Evolutionary conservation across 23 red algal species (phyloP).

Genomic region (Cyanidium caldarium): DNA sequence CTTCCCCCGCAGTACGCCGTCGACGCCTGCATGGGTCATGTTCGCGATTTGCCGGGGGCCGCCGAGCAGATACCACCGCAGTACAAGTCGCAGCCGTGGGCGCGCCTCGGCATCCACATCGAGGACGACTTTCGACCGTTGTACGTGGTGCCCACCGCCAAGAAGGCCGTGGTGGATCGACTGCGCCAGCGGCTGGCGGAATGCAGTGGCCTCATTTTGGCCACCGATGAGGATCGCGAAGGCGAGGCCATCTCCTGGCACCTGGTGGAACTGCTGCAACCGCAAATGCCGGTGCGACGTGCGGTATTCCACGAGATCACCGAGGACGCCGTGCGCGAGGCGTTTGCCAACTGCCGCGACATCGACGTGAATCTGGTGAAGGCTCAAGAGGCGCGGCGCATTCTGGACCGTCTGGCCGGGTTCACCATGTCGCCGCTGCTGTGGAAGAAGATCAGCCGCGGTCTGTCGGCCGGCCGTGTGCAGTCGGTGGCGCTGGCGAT

Average conservation of each 20-base stretch:
- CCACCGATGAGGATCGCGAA: constrained; percentile 94
- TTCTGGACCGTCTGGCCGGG: constrained; percentile 83
- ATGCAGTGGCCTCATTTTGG: constrained; percentile 54
- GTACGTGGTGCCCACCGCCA: constrained; percentile 55
- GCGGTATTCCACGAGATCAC: constrained; percentile 99
- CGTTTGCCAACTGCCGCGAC: constrained; percentile 50
- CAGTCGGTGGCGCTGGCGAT: constrained; percentile 77
- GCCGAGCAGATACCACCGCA: constrained; percentile 73
- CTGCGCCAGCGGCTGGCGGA: constrained; percentile 30
- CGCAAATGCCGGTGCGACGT: constrained; percentile 56
- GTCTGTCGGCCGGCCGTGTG: constrained; percentile 76
- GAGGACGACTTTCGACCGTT: constrained; percentile 67
- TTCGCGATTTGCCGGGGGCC: constrained; percentile 72
- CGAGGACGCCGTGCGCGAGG: constrained; percentile 33
- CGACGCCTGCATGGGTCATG: constrained; percentile 77
- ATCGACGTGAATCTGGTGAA: constrained; percentile 76
- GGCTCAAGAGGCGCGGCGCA: constrained; percentile 74
- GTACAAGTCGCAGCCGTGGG: constrained; percentile 56
- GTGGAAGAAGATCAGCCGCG: constrained; percentile 87
- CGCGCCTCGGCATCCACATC: constrained; percentile 82
- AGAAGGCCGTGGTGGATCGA: constrained; percentile 24
- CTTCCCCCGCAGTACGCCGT: constrained; percentile 44
- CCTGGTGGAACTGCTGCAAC: constrained; percentile 63
- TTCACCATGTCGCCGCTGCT: constrained; percentile 90
- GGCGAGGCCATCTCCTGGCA: constrained; percentile 99